These are phyloP conservation scores for Trametes sp. DNA, from an alignment of 1,284 basidiomycete genomes.

Conservation along the genomic window DNA sequence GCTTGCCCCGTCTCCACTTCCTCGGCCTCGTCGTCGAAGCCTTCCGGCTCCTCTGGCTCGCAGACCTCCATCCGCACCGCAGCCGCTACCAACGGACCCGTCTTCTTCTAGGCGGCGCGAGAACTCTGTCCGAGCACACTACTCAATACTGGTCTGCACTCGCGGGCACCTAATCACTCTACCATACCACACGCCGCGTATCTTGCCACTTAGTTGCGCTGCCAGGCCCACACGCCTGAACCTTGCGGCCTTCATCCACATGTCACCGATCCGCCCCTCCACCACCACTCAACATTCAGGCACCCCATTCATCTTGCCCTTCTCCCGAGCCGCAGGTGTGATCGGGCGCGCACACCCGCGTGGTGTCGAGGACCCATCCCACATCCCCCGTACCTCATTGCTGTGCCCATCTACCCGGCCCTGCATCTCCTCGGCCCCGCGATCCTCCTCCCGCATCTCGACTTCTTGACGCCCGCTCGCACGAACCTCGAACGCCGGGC, in stretches of 20 bases:
- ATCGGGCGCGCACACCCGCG: neutral
- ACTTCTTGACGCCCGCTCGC: neutral
- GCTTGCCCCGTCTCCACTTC: slow-evolving; percentile 22
- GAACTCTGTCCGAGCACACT: neutral
- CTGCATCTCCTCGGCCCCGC: neutral
- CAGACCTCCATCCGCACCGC: slow-evolving; percentile 31
- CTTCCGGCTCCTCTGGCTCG: slow-evolving; percentile 27
- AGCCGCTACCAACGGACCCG: slow-evolving; percentile 32
- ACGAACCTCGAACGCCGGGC: neutral
- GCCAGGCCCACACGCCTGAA: neutral
- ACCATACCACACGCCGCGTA: neutral
- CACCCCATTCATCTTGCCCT: neutral
- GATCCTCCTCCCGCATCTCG: neutral
- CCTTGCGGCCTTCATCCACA: neutral
- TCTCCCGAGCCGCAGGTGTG: neutral
- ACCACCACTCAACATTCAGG: neutral
- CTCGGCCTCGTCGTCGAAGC: slow-evolving; percentile 25
- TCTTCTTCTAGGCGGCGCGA: slow-evolving; percentile 32
- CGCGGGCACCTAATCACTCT: neutral
- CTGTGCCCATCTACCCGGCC: neutral
- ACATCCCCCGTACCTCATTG: neutral
- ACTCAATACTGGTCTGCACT: neutral
- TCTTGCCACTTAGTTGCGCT: neutral
- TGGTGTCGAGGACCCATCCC: neutral
- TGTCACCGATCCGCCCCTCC: neutral